Evolutionary conservation across 495 filamentous ascomycete species (phyloP), one percentile per base, ranked within the genome.

Genomic region (Margaritispora aquatica): DNA sequence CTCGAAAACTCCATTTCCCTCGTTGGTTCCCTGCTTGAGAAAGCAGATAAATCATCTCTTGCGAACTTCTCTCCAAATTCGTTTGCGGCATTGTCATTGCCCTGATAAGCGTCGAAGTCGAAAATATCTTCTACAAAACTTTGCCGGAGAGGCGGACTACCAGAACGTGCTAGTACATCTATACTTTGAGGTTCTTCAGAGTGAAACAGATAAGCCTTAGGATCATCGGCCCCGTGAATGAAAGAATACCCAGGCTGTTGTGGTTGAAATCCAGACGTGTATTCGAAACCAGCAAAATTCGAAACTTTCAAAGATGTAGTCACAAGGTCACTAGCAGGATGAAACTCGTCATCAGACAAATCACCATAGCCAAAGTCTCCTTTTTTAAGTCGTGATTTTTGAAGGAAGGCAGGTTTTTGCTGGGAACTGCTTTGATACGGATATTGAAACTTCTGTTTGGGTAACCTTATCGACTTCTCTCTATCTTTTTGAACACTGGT

Each of bases 61-160:
- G 19, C 38, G 11, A 10, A n/a, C 8, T 44, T 44, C 3, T 44
- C 38, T 44, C 17, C 17, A n/a, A n/a, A n/a, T n/a, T 10, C 3
- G 38, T n/a, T 17, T 8, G 11, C 38, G 3, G 38, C 15, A n/a
- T 15, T 17, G 17, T 69, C 67, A 34, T 62, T 59, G 29, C n/a
- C n/a, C n/a, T n/a, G n/a, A n/a, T 73, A 62, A 34, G 73, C 70
- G 34, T 70, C 62, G 26, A 73, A 67, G 26, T 67, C 62, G 20
- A 62, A 67, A 20, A 63, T 15, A 7, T 48, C 51, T 9, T 59
- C 46, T 15, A 54, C 57, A 27, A 63, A 65, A 31, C 61, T 63
- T 21, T 51, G 51, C 15, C 36, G 34, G 23, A 58, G 27, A 15
- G 56, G 54, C 1, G 47, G 36, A 21, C 38, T 52, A 17, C 51